Percentiles rank a stretch among this genome's conserved stretches.
phyloP scores from a whole-genome alignment of 257 asterid genomes.

The Fraxinus americana region DNA sequence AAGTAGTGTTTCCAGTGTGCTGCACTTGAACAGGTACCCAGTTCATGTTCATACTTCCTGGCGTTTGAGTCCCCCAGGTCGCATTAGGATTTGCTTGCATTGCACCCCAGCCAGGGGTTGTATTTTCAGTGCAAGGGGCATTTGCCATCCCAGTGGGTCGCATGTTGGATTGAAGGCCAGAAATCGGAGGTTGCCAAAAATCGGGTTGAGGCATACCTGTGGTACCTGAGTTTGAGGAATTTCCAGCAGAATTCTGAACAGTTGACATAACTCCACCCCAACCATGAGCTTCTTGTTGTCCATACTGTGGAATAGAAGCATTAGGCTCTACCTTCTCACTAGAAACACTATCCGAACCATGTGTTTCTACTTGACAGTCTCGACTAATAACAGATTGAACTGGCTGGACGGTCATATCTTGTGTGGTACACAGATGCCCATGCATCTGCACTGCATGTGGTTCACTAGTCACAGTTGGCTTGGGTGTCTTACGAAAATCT shows the following conservation, averaged over 20 bases:
- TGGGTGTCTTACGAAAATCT: constrained; percentile 35
- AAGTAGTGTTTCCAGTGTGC: constrained; percentile 41
- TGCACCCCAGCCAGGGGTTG: constrained; percentile 60
- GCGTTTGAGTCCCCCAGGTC: constrained; percentile 66
- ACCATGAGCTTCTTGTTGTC: constrained; percentile 46
- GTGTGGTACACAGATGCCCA: constrained; percentile 33
- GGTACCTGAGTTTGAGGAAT: constrained; percentile 48
- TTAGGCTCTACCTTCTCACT: constrained; percentile 36
- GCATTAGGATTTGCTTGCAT: constrained; percentile 56
- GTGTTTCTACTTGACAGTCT: constrained; percentile 49
- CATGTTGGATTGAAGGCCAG: constrained; percentile 58
- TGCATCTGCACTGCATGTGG: constrained; percentile 45
- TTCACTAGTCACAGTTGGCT: constrained; percentile 40
- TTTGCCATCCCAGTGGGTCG: constrained; percentile 48
- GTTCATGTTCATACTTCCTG: constrained; percentile 48
- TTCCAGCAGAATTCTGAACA: constrained; percentile 53
- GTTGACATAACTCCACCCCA: constrained; percentile 50
- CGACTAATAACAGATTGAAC: constrained; percentile 45
- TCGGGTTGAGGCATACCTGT: constrained; percentile 57
- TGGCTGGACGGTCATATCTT: constrained; percentile 30
- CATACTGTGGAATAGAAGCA: constrained; percentile 35
- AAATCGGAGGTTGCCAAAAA: constrained; percentile 56
- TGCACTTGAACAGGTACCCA: constrained; percentile 60
- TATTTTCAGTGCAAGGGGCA: constrained; percentile 64
- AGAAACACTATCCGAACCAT: constrained; percentile 39